Base-by-base conservation (phyloP, 306 rosid genomes). In the Gleditsia sinensis region DNA sequence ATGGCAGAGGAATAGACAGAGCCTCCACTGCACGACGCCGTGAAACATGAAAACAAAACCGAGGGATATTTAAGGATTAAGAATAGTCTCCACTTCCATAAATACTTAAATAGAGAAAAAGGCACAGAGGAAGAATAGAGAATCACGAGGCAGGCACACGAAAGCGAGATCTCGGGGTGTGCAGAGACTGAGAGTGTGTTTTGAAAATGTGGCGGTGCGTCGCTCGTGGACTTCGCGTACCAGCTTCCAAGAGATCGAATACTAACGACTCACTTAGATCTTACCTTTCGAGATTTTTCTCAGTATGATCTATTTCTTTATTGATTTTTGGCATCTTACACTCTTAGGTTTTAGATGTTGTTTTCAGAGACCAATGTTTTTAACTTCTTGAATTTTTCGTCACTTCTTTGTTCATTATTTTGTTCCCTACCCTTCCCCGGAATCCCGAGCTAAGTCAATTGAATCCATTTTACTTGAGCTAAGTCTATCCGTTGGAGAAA, bases 151-250 rank as follows among this genome's bases (percentile, higher is more conserved):
- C 33, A 8, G 32, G 20, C 63, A 56, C 37, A 27, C 61, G 33
- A 56, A 59, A 62, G 37, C n/a, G 23, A 9, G 33, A 20, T 12
- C 42, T 42, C 16, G 19, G 43, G n/a, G n/a, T n/a, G n/a, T n/a
- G n/a, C 34, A 30, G 7, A 28, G 10, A 17, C 6, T 54, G 53
- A 32, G 20, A 50, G 45, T 30, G 30, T 9, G 51, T 45, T 14
- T 2, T 3, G 16, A 55, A 76, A 79, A 89, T 89, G 94, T 89
- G 94, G 94, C 87, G 92, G 25, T 83, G 85, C 79, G 88, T 87
- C 67, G 83, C 91, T 59, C 88, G 83, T 37, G 88, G 90, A 19
- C 86, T 89, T 67, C 86, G 86, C 30, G 73, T 80, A 19, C 75
- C 86, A 28, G 80, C 82, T 59, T 60, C 81, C 78, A 67, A 65